Evolutionary conservation across 164 flowering plant genomes (phyloP).

Genomic region (Sextonia rubra): DNA sequence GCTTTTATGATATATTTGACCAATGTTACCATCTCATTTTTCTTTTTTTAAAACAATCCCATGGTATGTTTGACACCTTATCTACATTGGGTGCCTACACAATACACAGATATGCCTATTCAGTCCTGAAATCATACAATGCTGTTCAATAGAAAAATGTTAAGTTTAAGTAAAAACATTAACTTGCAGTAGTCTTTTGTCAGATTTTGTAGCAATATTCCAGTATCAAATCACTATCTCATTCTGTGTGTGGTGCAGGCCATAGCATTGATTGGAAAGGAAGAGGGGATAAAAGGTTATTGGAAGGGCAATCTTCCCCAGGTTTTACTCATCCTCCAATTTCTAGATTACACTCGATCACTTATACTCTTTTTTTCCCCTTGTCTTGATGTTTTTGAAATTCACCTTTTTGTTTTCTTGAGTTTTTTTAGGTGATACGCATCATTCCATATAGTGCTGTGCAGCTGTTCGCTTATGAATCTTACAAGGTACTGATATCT

Average conservation of each 20-base stretch:
- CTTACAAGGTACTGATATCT: slow-evolving; percentile 56
- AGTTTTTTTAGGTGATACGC: slow-evolving; percentile 60
- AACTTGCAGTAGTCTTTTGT: neutral
- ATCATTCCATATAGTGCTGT: slow-evolving; percentile 91
- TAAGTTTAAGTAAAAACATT: neutral
- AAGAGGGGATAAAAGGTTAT: slow-evolving; percentile 89
- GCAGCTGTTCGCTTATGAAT: slow-evolving; percentile 87
- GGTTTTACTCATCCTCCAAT: slow-evolving; percentile 35
- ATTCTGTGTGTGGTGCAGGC: slow-evolving; percentile 43
- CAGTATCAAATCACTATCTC: neutral
- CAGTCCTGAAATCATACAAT: neutral
- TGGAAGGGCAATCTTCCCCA: slow-evolving; percentile 99
- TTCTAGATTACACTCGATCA: neutral
- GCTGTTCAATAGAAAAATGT: neutral
- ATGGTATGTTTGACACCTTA: too few relatives aligned
- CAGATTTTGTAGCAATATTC: neutral
- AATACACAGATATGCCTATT: too few relatives aligned
- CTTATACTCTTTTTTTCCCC: neutral
- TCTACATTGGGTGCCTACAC: too few relatives aligned
- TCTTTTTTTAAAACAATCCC: too few relatives aligned
- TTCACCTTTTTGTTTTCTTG: neutral
- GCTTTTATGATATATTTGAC: too few relatives aligned
- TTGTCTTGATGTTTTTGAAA: neutral
- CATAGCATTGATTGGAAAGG: slow-evolving; percentile 59
- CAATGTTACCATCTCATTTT: too few relatives aligned